phyloP scores from a whole-genome alignment of 805 yeast species.

The Candida boleticola region DNA sequence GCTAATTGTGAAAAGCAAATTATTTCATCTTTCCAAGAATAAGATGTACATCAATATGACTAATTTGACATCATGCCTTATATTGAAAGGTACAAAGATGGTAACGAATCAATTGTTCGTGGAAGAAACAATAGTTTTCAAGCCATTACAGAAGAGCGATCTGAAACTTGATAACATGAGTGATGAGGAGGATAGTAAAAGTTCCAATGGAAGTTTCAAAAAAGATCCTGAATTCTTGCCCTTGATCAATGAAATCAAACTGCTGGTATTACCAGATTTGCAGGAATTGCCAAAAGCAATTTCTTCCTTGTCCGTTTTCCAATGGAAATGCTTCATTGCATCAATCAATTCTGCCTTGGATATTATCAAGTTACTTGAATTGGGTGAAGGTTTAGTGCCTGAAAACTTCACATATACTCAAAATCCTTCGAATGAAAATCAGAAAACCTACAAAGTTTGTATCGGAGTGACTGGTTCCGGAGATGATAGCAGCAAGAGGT shows the following conservation, averaged over 20 bases:
- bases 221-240: conserved; percentile 7
- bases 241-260: conserved; percentile 16
- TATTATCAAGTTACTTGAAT: conserved; percentile 31
- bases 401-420: conserved; percentile 9
- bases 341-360: conserved; percentile 28
- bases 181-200: not conserved
- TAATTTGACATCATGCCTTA: conserved; percentile 28
- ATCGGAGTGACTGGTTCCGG: conserved; percentile 1
- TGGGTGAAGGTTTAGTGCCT: conserved; percentile 38
- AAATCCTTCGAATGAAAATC: not conserved
- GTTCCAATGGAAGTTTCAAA: not conserved
- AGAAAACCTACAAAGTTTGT: conserved; percentile 3
- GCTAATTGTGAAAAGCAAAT: not conserved
- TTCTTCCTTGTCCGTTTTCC: conserved; percentile 13
- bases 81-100: conserved; percentile 24
- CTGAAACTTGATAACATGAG: not conserved
- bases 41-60: conserved; percentile 33
- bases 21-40: conserved; percentile 3
- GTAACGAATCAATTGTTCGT: conserved; percentile 20
- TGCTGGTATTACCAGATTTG: conserved; percentile 20
- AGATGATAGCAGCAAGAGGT: not conserved
- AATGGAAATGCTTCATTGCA: conserved; percentile 29
- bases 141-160: conserved; percentile 25
- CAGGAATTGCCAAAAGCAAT: conserved; percentile 15
- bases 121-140: conserved; percentile 33